phyloP scores from a whole-genome alignment of 148 eudicot genomes.

The Talinum fruticosum region DNA sequence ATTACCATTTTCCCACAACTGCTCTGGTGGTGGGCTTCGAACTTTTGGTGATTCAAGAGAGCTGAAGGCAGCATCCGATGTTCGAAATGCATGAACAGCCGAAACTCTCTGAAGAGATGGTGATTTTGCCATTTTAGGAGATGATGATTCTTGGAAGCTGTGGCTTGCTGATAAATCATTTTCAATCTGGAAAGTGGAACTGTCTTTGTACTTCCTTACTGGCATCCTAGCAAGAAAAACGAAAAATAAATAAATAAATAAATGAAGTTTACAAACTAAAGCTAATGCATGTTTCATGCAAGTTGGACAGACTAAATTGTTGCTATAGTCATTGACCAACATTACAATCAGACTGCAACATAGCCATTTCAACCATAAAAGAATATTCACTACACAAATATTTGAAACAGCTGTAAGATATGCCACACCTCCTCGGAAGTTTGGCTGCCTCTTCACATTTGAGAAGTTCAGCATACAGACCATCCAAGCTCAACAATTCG shows the following conservation, averaged over 20 bases:
- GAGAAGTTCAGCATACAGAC: constrained; percentile 94
- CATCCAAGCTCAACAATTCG: constrained; percentile 76
- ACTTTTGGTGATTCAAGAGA: constrained; percentile 75
- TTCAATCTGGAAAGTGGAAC: constrained; percentile 71
- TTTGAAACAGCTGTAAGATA: background rate
- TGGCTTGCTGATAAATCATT: constrained; percentile 63
- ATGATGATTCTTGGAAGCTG: constrained; percentile 79
- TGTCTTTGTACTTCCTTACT: constrained; percentile 59
- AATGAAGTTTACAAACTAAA: background rate
- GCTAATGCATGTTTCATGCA: background rate
- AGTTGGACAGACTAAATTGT: constrained; percentile 1
- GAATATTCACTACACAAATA: background rate
- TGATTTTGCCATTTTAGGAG: constrained; percentile 92
- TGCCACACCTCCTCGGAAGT: constrained; percentile 79
- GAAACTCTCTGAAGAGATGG: constrained; percentile 93
- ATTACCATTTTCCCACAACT: constrained; percentile 79
- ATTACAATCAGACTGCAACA: background rate
- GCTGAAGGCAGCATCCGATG: constrained; percentile 62
- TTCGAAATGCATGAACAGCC: constrained; percentile 54
- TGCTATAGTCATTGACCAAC: background rate
- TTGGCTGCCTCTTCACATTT: constrained; percentile 98
- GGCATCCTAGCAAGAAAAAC: constrained; percentile 60
- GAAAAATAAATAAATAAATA: background rate
- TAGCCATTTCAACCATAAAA: background rate
- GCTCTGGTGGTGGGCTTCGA: constrained; percentile 77